Conservation (phyloP, 2,329 filamentous ascomycete genomes). For the Hypoxylon sp. region DNA sequence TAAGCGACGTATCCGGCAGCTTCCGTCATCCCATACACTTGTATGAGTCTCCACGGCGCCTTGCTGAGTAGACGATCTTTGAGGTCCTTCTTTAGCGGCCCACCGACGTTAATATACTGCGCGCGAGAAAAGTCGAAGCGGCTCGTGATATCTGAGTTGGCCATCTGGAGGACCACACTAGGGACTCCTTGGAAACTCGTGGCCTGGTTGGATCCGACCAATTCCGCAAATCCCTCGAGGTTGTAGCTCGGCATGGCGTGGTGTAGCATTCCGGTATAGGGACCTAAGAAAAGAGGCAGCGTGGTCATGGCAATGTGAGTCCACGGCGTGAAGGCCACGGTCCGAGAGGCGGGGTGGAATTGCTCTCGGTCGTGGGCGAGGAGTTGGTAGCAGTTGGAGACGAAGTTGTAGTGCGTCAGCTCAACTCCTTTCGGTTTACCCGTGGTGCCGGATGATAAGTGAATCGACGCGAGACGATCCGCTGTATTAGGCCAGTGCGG, state of each 20-base stretch:
- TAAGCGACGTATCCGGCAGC: slow-evolving; percentile 61
- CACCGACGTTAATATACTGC: slow-evolving; percentile 57
- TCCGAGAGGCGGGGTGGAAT: slow-evolving; percentile 55
- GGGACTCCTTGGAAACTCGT: slow-evolving; percentile 60
- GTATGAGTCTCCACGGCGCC: slow-evolving; percentile 58
- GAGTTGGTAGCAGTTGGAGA: slow-evolving; percentile 55
- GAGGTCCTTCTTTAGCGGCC: slow-evolving; percentile 56
- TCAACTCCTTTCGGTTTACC: slow-evolving; percentile 50
- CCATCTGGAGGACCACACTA: slow-evolving; percentile 57
- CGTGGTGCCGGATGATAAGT: slow-evolving; percentile 53
- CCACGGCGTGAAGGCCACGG: slow-evolving; percentile 61
- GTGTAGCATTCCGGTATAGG: slow-evolving; percentile 61
- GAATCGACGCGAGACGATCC: slow-evolving; percentile 57
- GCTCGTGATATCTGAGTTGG: slow-evolving; percentile 55
- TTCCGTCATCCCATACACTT: slow-evolving; percentile 64
- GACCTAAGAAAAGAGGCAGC: slow-evolving; percentile 60
- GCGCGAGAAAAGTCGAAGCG: slow-evolving; percentile 58
- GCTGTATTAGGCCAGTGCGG: slow-evolving; percentile 57
- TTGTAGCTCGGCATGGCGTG: slow-evolving; percentile 61
- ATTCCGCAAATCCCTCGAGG: slow-evolving; percentile 54
- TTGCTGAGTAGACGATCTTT: slow-evolving; percentile 51
- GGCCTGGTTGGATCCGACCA: slow-evolving; percentile 56
- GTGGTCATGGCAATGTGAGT: slow-evolving; percentile 62
- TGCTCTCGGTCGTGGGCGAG: slow-evolving; percentile 55
- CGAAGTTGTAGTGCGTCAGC: slow-evolving; percentile 52